Base-by-base conservation (phyloP, 495 filamentous ascomycete genomes). In the Aspergillus affinis region DNA sequence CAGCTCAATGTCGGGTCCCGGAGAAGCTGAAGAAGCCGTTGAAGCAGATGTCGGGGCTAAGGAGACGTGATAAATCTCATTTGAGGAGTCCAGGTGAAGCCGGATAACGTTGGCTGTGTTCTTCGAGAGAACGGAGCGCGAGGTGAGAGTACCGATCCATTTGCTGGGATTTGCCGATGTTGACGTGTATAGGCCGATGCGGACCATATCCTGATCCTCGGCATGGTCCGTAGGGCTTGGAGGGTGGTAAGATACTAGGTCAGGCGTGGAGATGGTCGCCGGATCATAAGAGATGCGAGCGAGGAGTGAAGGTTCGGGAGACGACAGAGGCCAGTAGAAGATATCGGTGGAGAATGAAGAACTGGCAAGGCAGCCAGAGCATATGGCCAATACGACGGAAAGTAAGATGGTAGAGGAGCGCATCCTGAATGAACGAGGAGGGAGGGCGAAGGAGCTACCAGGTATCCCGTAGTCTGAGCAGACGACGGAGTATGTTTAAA, bases 61-160 rank as follows among this genome's bases (percentile, higher is more conserved):
- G 23, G 76, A 75, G 12, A 78, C 72, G 55, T 77, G 66, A 54
- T 78, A 80, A 23, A 74, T 48, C 17, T 78, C 69, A 51, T 70
- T 67, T n/a, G 70, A 48, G 18, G 69, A 62, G 48, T 65, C 66
- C 15, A 78, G 59, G 55, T 80, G 70, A 51, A 80, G 71, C 12
- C 67, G 76, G 26, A 80, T 58, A 0, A 59, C 70, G 20, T 47
- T 60, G 59, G 4, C 58, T 45, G n/a, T 58, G 50, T 52, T 58
- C 47, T 61, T 63, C 18, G 48, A 55, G 36, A 77, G 63, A 3
- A 72, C 69, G 6, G 74, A 66, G 41, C 58, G 48, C 6, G 76
- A 72, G 4, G 73, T 70, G 15, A 79, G 63, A 49, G 69, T 74
- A 10, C 77, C 77, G 5, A 72, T 65, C 77, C 77, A 80, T 68